phyloP scores from a whole-genome alignment of 768 basidiomycete species.

The Boletus edulis region DNA sequence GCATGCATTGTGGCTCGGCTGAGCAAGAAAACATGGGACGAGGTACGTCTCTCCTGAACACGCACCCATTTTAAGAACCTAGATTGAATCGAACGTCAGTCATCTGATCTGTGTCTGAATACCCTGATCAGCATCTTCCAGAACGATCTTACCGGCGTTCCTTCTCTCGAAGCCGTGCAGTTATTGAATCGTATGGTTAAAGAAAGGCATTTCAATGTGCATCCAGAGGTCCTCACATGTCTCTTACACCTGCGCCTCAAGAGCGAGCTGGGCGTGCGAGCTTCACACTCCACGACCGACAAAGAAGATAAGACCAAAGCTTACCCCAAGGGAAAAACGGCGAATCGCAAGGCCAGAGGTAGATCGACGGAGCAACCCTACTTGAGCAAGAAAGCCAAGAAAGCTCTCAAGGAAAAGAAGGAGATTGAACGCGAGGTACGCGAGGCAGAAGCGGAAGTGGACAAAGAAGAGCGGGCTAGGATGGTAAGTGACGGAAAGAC shows the following conservation, averaged over 20 bases:
- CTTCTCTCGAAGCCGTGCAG: constrained; percentile 87
- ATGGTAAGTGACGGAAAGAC: constrained; percentile 53
- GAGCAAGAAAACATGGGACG: constrained; percentile 86
- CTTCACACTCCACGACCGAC: constrained; percentile 68
- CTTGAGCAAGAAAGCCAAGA: constrained; percentile 90
- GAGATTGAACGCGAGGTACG: constrained; percentile 89
- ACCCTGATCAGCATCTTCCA: constrained; percentile 81
- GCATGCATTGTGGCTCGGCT: constrained; percentile 78
- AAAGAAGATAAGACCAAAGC: constrained; percentile 42
- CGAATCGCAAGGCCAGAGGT: constrained; percentile 46
- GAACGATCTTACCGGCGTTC: constrained; percentile 72
- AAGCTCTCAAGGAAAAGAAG: constrained; percentile 81
- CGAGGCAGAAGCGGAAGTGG: constrained; percentile 92
- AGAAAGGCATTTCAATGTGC: constrained; percentile 85
- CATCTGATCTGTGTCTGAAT: constrained; percentile 81
- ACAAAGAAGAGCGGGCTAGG: constrained; percentile 82
- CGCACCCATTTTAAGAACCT: constrained; percentile 2
- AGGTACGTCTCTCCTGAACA: constrained; percentile 47
- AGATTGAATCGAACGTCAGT: constrained; percentile 42
- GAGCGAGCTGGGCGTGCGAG: constrained; percentile 78
- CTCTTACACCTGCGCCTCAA: constrained; percentile 84
- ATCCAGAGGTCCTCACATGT: constrained; percentile 84
- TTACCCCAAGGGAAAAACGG: constrained; percentile 36
- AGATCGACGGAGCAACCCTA: constrained; percentile 65
- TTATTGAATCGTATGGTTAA: constrained; percentile 95